phyloP scores from a whole-genome alignment of 2,329 filamentous ascomycete species.

The Fusarium nurragi region DNA sequence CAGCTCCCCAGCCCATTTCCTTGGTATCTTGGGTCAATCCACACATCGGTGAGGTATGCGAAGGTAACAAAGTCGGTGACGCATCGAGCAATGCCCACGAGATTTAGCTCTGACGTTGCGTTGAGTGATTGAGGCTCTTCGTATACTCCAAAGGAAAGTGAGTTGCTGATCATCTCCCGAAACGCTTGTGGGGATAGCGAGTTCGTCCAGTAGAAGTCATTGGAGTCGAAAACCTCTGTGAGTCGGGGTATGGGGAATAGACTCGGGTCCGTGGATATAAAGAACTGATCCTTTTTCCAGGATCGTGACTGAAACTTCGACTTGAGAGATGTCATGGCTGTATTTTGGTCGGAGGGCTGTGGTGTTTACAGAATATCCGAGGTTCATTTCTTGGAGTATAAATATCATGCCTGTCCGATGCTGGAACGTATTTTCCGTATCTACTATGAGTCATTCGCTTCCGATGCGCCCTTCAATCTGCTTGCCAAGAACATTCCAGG shows the following conservation, averaged over 20 bases:
- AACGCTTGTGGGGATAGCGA: slow-evolving; percentile 55
- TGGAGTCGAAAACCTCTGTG: slow-evolving; percentile 58
- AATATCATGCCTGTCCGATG: background rate
- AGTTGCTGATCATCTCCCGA: slow-evolving; percentile 59
- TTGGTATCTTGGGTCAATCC: slow-evolving; percentile 64
- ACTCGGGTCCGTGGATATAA: slow-evolving; percentile 63
- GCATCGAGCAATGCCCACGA: slow-evolving; percentile 55
- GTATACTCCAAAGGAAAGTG: slow-evolving; percentile 67
- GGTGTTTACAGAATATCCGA: too few relatives aligned
- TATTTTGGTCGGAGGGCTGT: too few relatives aligned
- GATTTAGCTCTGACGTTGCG: background rate
- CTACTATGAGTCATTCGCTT: background rate
- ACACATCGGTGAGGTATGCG: slow-evolving; percentile 71
- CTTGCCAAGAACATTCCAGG: background rate
- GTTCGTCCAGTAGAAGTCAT: slow-evolving; percentile 66
- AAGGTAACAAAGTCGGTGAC: slow-evolving; percentile 73
- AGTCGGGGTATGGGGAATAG: slow-evolving; percentile 61
- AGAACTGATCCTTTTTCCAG: slow-evolving; percentile 59
- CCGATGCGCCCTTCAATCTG: background rate
- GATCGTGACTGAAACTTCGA: background rate
- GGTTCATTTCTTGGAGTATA: background rate
- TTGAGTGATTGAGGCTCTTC: background rate
- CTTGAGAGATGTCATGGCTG: background rate
- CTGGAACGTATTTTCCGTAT: background rate
- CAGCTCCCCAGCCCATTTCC: slow-evolving; percentile 68